Evolutionary conservation across 2,329 filamentous ascomycete genomes (phyloP).

Genomic region (Pezizomycotina sp.): DNA sequence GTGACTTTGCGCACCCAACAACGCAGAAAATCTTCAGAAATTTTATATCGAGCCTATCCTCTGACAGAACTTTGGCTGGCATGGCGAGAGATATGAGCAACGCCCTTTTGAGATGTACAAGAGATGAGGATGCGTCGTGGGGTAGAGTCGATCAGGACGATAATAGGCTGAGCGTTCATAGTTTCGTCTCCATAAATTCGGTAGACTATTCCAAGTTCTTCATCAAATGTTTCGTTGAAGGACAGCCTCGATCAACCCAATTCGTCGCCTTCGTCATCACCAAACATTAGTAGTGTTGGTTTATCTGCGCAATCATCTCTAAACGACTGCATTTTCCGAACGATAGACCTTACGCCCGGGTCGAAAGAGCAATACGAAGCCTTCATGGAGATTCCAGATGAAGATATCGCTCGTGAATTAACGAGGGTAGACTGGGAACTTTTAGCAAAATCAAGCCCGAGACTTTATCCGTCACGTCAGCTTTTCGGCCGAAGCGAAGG

Average conservation of each 20-base stretch:
- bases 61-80: constrained; percentile 64
- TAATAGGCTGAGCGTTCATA: constrained; percentile 27
- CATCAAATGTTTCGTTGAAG: too few relatives aligned
- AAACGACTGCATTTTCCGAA: too few relatives aligned
- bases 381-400: constrained; percentile 72
- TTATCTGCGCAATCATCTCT: too few relatives aligned
- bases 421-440: constrained; percentile 96
- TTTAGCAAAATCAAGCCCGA: constrained; percentile 84
- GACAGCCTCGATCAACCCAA: too few relatives aligned
- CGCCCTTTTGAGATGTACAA: constrained; percentile 52
- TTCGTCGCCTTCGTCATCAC: too few relatives aligned
- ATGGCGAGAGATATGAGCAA: constrained; percentile 71
- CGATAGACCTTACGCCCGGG: too few relatives aligned
- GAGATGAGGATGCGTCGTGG: constrained; percentile 89
- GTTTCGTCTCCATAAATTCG: too few relatives aligned
- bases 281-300: too few relatives aligned
- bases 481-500: constrained; percentile 51
- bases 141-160: constrained; percentile 58
- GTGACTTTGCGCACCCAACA: constrained; percentile 68
- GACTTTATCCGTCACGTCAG: constrained; percentile 87
- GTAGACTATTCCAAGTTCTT: too few relatives aligned
- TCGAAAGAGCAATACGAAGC: constrained; percentile 78
- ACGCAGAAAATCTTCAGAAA: constrained; percentile 56
- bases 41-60: constrained; percentile 59
- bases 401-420: constrained; percentile 75